phyloP scores from a whole-genome alignment of 78 protist genomes.

The Dictyostelium brefeldianum region DNA sequence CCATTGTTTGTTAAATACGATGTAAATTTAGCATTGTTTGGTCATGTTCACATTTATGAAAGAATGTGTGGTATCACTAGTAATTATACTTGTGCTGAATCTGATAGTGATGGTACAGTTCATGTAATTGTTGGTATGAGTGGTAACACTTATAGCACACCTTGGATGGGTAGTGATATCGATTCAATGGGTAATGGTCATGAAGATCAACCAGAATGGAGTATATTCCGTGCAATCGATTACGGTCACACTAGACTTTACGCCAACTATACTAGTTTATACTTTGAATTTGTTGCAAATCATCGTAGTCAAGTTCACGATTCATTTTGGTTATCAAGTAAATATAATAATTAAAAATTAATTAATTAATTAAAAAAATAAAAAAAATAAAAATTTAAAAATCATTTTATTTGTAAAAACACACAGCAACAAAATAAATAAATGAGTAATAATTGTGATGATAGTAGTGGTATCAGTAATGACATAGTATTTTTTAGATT shows the following conservation, averaged over 20 bases:
- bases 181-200: constrained; percentile 46
- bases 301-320: constrained; percentile 64
- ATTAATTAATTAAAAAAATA: too few relatives aligned
- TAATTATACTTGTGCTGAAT: constrained; percentile 33
- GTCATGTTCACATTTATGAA: constrained; percentile 78
- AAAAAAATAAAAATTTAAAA: too few relatives aligned
- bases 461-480: too few relatives aligned
- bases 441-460: too few relatives aligned
- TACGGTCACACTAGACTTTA: constrained; percentile 74
- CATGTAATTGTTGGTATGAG: constrained; percentile 78
- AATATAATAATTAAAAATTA: background rate
- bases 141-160: constrained; percentile 45
- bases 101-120: constrained; percentile 77
- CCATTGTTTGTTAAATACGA: constrained; percentile 68
- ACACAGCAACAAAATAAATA: too few relatives aligned
- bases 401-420: too few relatives aligned
- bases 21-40: constrained; percentile 67
- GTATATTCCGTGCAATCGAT: constrained; percentile 50
- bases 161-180: constrained; percentile 25
- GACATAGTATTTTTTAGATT: too few relatives aligned
- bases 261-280: constrained; percentile 29
- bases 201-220: constrained; percentile 51
- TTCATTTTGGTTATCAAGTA: constrained; percentile 31
- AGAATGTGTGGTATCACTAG: constrained; percentile 31
- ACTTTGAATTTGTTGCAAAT: constrained; percentile 78